phyloP scores from a whole-genome alignment of 1,284 basidiomycete genomes.

The Puccinia novopanici region DNA sequence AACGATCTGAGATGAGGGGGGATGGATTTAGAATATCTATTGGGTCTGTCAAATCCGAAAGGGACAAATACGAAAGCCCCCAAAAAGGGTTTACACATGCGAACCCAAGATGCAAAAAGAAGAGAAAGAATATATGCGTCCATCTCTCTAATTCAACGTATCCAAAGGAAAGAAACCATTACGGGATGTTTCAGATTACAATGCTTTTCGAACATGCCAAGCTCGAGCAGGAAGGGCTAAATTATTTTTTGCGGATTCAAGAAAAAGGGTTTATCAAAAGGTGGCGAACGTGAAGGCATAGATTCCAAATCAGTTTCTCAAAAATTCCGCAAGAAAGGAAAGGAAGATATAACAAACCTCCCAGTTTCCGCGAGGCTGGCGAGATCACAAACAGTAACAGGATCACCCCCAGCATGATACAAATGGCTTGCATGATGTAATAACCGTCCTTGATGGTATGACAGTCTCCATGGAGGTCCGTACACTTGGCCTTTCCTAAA shows the following conservation, averaged over 20 bases:
- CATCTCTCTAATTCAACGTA: not conserved
- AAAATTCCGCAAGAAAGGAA: not conserved
- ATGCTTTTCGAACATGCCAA: conserved; percentile 47
- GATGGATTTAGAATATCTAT: not conserved
- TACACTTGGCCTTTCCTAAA: conserved; percentile 77
- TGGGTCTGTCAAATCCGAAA: not conserved
- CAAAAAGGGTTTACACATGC: not conserved
- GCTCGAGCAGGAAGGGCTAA: conserved; percentile 42
- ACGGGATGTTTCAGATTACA: not conserved
- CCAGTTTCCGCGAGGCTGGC: conserved; percentile 79
- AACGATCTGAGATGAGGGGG: not conserved
- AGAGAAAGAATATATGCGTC: not conserved
- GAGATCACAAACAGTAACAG: conserved; percentile 76
- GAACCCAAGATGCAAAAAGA: conserved; percentile 13
- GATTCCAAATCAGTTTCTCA: not conserved
- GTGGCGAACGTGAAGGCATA: no score
- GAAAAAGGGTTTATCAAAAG: no score
- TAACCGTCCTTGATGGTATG: conserved; percentile 86
- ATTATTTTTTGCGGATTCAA: not conserved
- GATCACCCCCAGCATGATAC: conserved; percentile 72
- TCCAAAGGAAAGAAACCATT: not conserved
- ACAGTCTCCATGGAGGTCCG: conserved; percentile 75
- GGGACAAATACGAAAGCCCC: not conserved
- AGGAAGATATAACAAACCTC: conserved; percentile 67
- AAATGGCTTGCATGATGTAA: conserved; percentile 79